Conservation (phyloP, 331 rosid species). For the Rosa hybrid region DNA sequence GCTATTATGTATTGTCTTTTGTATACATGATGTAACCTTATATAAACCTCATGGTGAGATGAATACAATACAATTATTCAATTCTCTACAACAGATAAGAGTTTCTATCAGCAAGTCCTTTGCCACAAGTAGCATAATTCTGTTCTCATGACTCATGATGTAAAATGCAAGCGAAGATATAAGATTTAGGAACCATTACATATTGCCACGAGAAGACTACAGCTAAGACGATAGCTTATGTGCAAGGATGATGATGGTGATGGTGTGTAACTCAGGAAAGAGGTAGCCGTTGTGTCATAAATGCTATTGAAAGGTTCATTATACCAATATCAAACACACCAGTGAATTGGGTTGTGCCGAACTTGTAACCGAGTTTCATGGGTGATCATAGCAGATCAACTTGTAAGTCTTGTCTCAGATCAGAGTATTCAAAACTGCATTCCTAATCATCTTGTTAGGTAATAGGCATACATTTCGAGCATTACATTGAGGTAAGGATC, state of each 20-base stretch:
- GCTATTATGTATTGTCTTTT: no score
- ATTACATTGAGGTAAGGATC: conserved; percentile 20
- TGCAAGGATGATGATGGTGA: background rate
- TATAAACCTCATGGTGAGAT: no score
- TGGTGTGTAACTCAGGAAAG: background rate
- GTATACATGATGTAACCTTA: no score
- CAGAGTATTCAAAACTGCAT: conserved; percentile 24
- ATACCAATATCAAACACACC: background rate
- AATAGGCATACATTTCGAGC: conserved; percentile 4
- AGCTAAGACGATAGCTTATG: background rate
- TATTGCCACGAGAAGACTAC: conserved; percentile 3
- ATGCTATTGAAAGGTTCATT: conserved; percentile 16
- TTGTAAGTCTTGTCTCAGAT: conserved; percentile 21
- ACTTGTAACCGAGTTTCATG: conserved; percentile 26
- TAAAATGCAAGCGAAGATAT: background rate
- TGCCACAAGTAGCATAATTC: background rate
- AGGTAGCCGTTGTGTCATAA: conserved; percentile 32
- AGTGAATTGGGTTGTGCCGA: conserved; percentile 5
- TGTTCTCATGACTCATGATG: background rate
- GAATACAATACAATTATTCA: no score
- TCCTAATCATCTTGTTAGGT: conserved; percentile 8
- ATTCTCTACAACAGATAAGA: background rate
- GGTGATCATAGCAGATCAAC: conserved; percentile 33
- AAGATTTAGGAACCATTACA: background rate
- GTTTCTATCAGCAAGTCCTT: background rate